These are phyloP conservation scores for Saturnispora besseyi DNA, from an alignment of 805 yeast genomes.

Conservation along the genomic window DNA sequence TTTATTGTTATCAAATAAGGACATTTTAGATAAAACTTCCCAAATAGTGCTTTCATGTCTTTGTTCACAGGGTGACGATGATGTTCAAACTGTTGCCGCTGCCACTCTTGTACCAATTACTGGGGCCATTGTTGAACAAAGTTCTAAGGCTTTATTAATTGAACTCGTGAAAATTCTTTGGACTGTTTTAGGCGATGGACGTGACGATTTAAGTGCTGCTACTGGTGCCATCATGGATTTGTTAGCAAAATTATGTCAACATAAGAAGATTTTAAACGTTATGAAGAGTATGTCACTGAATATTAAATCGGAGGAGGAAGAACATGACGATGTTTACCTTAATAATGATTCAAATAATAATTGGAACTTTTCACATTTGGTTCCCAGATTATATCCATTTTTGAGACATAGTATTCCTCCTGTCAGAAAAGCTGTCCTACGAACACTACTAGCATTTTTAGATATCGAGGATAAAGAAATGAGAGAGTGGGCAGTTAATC, in stretches of 20 bases:
- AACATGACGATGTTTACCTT: slow-evolving; percentile 33
- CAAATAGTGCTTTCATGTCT: slow-evolving; percentile 83
- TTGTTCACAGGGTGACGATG: slow-evolving; percentile 95
- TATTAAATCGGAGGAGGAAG: slow-evolving; percentile 1
- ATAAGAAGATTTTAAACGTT: slow-evolving; percentile 62
- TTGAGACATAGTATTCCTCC: slow-evolving; percentile 87
- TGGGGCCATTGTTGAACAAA: slow-evolving; percentile 8
- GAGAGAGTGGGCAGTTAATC: slow-evolving; percentile 53
- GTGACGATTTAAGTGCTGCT: slow-evolving; percentile 90
- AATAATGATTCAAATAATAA: background rate
- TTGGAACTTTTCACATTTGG: slow-evolving; percentile 55
- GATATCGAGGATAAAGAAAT: slow-evolving; percentile 36
- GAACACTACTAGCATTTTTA: slow-evolving; percentile 71
- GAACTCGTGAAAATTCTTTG: slow-evolving; percentile 66
- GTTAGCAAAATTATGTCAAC: slow-evolving; percentile 78
- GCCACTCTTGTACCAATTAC: slow-evolving; percentile 88
- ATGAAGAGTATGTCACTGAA: slow-evolving; percentile 53
- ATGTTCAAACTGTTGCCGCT: slow-evolving; percentile 95
- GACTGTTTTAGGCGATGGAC: slow-evolving; percentile 74
- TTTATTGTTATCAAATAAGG: slow-evolving; percentile 50
- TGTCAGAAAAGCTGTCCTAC: slow-evolving; percentile 81
- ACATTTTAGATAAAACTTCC: slow-evolving; percentile 61
- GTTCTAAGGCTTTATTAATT: slow-evolving; percentile 38
- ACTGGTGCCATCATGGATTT: slow-evolving; percentile 95
- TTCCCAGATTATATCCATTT: slow-evolving; percentile 90